Base-by-base conservation (phyloP, 352 stramenopile genomes). In the Pythium myriotylum region DNA sequence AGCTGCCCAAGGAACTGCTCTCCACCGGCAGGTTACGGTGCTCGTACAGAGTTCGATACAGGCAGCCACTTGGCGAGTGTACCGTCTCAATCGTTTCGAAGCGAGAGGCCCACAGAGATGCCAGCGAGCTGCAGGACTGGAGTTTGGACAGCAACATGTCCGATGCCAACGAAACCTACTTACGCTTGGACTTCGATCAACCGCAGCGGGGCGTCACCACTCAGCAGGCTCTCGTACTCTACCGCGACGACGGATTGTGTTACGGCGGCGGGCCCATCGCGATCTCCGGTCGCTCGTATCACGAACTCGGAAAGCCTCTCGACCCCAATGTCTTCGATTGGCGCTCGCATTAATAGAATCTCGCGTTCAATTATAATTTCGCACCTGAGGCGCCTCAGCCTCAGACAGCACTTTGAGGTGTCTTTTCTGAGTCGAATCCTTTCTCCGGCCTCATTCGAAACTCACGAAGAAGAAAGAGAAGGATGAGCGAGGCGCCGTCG, bases 221-320 rank as follows among this genome's bases (percentile, higher is more conserved):
- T 16, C 81, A 91, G 35, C 90, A 97, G 47, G 79, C 88, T 12
- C 71, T 96, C 17, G 90, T 94, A n/a, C 68, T 97, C 39, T 97
- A 97, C 61, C 76, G 77, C 26, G 54, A 58, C 2, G 89, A 97
- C 40, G 82, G 86, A 8, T 58, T 92, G 24, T 95, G 86, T 62
- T 92, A 89, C 39, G 86, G 86, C 20, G 86, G 86, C 13, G 86
- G 86, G 0, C 81, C 84, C 4, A 92, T 95, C 56, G 72, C 69
- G 45, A 76, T 72, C 39, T 79, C 77, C 2, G 83, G 82, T 0
- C 62, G 77, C 26, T 87, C 82, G 7, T 95, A 94, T 75, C 79
- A 84, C 52, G 84, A 92, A 56, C 73, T 75, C 19, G 45, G 61
- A 9, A 90, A 87, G 50, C 26, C 70, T 22, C 66, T 92, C 8